Evolutionary conservation across 2,329 filamentous ascomycete genomes (phyloP).

Genomic region (Exophiala oligosperma): DNA sequence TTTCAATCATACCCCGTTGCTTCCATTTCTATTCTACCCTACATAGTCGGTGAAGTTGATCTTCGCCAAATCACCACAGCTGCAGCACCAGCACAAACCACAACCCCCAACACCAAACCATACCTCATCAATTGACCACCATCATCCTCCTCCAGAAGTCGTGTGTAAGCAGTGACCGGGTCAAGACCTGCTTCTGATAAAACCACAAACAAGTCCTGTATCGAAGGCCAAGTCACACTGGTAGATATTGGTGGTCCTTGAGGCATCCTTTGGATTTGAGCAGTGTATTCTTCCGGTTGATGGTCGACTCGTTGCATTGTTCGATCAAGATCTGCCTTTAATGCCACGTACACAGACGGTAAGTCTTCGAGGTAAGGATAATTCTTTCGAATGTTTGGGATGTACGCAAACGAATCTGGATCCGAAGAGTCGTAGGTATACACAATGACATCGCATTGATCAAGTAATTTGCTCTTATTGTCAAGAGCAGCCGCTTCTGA

Average conservation of each 20-base stretch:
- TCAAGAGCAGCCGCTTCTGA: constrained; percentile 85
- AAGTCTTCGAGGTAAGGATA: constrained; percentile 85
- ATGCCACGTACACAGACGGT: constrained; percentile 84
- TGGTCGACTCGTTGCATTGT: constrained; percentile 90
- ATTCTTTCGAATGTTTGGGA: constrained; percentile 75
- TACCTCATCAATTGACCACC: constrained; percentile 71
- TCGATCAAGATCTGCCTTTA: constrained; percentile 95
- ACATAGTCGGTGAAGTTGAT: constrained; percentile 23
- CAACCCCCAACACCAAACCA: constrained; percentile 80
- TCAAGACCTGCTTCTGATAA: constrained; percentile 90
- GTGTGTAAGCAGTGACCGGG: constrained; percentile 84
- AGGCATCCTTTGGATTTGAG: constrained; percentile 74
- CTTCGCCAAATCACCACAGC: constrained; percentile 62
- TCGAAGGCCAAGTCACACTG: constrained; percentile 90
- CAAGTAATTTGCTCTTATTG: constrained; percentile 78
- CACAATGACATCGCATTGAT: constrained; percentile 90
- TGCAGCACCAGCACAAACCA: constrained; percentile 59
- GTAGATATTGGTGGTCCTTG: constrained; percentile 78
- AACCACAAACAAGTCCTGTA: constrained; percentile 88
- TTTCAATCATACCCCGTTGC: too few relatives aligned
- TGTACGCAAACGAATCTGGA: constrained; percentile 91
- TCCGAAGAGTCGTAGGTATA: constrained; percentile 97
- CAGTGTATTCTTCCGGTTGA: constrained; percentile 90
- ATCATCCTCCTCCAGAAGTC: constrained; percentile 72
- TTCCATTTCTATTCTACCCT: too few relatives aligned